Percentiles rank a stretch among this genome's conserved stretches.
phyloP scores from a whole-genome alignment of 1,139 yeast genomes.

The Spathaspora sp. region DNA sequence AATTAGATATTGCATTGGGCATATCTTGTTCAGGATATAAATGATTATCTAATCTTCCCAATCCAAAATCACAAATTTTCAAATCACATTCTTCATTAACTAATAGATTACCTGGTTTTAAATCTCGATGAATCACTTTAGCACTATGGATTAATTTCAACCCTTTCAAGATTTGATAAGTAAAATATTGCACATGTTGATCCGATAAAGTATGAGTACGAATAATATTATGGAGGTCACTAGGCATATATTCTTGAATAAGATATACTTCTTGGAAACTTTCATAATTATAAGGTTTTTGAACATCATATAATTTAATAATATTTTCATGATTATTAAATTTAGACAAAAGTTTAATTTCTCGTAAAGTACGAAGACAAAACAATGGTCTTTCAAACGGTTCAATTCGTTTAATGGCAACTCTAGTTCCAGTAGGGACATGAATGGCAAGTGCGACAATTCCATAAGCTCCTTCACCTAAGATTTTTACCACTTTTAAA shows the following conservation, averaged over 20 bases:
- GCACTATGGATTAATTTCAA: conserved; percentile 89
- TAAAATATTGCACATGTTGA: conserved; percentile 91
- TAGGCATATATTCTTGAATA: conserved; percentile 94
- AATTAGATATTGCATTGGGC: conserved; percentile 40
- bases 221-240: conserved; percentile 89
- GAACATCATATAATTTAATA: conserved; percentile 86
- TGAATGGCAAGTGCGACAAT: conserved; percentile 92
- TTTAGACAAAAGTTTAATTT: conserved; percentile 81
- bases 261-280: conserved; percentile 83
- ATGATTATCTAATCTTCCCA: conserved; percentile 55
- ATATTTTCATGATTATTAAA: conserved; percentile 85
- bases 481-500: conserved; percentile 74
- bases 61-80: conserved; percentile 92
- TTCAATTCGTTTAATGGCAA: conserved; percentile 92
- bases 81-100: conserved; percentile 91
- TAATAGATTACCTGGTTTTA: conserved; percentile 85
- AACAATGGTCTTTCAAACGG: conserved; percentile 93
- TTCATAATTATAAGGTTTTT: conserved; percentile 77
- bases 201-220: conserved; percentile 82
- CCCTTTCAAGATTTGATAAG: conserved; percentile 88
- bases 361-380: conserved; percentile 86
- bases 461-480: conserved; percentile 99
- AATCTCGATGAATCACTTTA: conserved; percentile 87
- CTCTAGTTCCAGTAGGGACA: conserved; percentile 83
- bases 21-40: conserved; percentile 34